A percentile compares a stretch with the other conserved stretches of the same genome.
phyloP scores from a whole-genome alignment of 257 asterid species.

The Jacaranda mimosifolia region DNA sequence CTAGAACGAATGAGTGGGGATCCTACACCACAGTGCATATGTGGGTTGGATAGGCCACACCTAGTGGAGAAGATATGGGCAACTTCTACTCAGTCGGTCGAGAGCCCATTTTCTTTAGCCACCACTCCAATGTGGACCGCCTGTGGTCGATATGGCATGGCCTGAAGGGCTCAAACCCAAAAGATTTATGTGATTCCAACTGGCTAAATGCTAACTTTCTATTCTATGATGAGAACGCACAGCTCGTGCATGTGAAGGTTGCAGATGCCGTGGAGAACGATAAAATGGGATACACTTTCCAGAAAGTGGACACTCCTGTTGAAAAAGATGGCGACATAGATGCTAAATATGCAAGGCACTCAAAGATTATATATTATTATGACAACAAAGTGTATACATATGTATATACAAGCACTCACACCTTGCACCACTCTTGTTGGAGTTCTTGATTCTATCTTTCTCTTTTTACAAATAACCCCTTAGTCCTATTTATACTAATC shows the following conservation, averaged over 20 bases:
- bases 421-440: too few species aligned
- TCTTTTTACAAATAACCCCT: too few species aligned
- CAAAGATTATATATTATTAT: too few species aligned
- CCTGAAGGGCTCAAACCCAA: slow-evolving; percentile 24
- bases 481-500: too few species aligned
- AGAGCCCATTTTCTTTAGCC: slow-evolving; percentile 50
- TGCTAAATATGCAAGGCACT: too few species aligned
- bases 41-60: slow-evolving; percentile 45
- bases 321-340: too few species aligned
- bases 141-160: slow-evolving; percentile 51
- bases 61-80: slow-evolving; percentile 47
- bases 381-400: too few species aligned
- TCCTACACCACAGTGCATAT: slow-evolving; percentile 47
- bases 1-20: slow-evolving; percentile 48
- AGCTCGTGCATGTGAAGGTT: slow-evolving; percentile 46
- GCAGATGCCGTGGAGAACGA: slow-evolving; percentile 41
- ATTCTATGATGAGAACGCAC: slow-evolving; percentile 56
- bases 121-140: slow-evolving; percentile 55
- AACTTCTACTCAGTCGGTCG: slow-evolving; percentile 49
- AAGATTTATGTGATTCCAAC: slow-evolving; percentile 36
- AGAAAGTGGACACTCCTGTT: too few species aligned
- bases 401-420: too few species aligned
- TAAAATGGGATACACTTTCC: too few species aligned
- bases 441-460: too few species aligned
- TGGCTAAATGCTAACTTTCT: slow-evolving; percentile 45